These are phyloP conservation scores for Cercospora berteroae DNA, from an alignment of 2,329 filamentous ascomycete genomes.

Conservation along the genomic window DNA sequence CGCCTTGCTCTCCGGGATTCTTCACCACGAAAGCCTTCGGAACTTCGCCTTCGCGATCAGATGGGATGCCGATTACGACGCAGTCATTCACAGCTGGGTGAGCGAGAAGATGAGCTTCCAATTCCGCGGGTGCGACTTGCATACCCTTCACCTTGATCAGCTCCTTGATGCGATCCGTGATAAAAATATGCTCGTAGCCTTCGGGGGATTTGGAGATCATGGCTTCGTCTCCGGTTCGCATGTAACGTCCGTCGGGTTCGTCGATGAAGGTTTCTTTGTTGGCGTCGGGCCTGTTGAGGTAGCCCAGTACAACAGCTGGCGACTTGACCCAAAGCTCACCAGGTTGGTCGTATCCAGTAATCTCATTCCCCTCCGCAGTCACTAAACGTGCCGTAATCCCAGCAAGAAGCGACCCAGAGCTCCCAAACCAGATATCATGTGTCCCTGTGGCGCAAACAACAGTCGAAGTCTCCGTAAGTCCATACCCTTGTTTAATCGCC, in stretches of 20 bases:
- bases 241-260: conserved; percentile 59
- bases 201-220: conserved; percentile 62
- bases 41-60: conserved; percentile 60
- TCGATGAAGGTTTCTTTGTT: conserved; percentile 67
- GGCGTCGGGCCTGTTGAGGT: conserved; percentile 81
- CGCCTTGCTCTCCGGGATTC: conserved; percentile 49
- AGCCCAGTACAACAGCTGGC: conserved; percentile 76
- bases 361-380: conserved; percentile 65
- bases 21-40: conserved; percentile 66
- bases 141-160: conserved; percentile 58
- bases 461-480: conserved; percentile 74
- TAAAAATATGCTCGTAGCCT: conserved; percentile 77
- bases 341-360: conserved; percentile 67
- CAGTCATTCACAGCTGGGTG: conserved; percentile 75
- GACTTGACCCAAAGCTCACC: conserved; percentile 79
- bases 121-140: conserved; percentile 80
- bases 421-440: conserved; percentile 67
- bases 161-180: conserved; percentile 79
- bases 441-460: conserved; percentile 62
- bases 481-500: conserved; percentile 63
- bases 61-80: conserved; percentile 72
- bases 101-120: conserved; percentile 74
- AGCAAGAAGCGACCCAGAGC: conserved; percentile 68
- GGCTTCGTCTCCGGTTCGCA: conserved; percentile 83
- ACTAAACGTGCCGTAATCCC: conserved; percentile 65